Evolutionary conservation across 2,329 filamentous ascomycete species (phyloP).

Genomic region (Chaetomiaceae sp.): DNA sequence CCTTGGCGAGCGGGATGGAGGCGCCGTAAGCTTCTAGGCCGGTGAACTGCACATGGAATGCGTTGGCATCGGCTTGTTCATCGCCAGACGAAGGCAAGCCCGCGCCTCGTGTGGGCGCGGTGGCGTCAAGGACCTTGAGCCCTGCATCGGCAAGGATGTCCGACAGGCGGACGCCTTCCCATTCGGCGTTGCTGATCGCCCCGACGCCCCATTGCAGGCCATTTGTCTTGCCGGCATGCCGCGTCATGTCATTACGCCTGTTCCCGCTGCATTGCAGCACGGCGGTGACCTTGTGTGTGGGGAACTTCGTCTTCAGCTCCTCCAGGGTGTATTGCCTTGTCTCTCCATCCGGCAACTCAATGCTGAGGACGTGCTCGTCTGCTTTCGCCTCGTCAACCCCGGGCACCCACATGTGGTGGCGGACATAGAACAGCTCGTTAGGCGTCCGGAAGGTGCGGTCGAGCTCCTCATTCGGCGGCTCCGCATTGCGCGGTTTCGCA

Average conservation of each 20-base stretch:
- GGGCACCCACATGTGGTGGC: constrained; percentile 61
- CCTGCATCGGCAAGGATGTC: constrained; percentile 53
- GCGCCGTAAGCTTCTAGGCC: constrained; percentile 56
- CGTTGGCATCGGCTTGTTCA: constrained; percentile 29
- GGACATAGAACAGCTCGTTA: constrained; percentile 51
- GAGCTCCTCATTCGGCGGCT: constrained; percentile 47
- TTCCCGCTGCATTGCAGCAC: constrained; percentile 57
- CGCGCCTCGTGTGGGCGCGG: constrained; percentile 2
- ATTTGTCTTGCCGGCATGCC: constrained; percentile 41
- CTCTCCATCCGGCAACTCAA: constrained; percentile 52
- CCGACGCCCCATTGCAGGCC: constrained; percentile 55
- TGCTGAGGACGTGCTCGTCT: constrained; percentile 40
- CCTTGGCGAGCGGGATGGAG: constrained; percentile 54
- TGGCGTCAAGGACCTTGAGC: constrained; percentile 28
- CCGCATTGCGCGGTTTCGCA: constrained; percentile 54
- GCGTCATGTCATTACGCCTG: constrained; percentile 53
- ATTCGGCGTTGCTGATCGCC: constrained; percentile 54
- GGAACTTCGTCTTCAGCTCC: constrained; percentile 49
- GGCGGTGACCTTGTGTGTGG: constrained; percentile 45
- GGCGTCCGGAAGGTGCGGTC: constrained; percentile 47
- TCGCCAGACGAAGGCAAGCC: constrained; percentile 34
- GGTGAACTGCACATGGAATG: constrained; percentile 50
- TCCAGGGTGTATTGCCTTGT: constrained; percentile 46
- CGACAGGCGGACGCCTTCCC: constrained; percentile 50
- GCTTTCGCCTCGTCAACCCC: constrained; percentile 34